Evolutionary conservation across 306 rosid genomes (phyloP).

Genomic region (Cyamopsis tetragonoloba): DNA sequence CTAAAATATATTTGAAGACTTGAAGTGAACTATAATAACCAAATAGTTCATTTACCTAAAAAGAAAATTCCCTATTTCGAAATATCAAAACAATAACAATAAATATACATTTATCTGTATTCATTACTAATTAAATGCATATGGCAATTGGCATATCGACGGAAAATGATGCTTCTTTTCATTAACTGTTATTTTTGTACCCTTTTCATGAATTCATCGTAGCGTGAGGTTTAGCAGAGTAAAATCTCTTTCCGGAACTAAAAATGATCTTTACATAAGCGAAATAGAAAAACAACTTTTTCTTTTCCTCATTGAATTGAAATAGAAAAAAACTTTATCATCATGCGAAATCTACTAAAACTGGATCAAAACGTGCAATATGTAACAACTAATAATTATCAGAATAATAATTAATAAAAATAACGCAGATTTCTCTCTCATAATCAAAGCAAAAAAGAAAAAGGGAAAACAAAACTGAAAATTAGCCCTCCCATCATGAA

Average conservation of each 20-base stretch:
- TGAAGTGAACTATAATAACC: too few relatives aligned
- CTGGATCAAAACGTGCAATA: background rate
- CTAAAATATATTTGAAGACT: too few relatives aligned
- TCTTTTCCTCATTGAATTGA: too few relatives aligned
- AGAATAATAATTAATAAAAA: background rate
- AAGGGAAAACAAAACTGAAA: background rate
- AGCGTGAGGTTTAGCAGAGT: background rate
- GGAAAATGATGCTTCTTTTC: conserved; percentile 1
- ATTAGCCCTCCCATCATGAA: background rate
- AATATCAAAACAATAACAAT: too few relatives aligned
- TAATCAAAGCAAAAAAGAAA: background rate
- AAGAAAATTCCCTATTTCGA: too few relatives aligned
- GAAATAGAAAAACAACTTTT: background rate
- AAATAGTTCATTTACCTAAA: too few relatives aligned
- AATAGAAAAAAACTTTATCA: background rate
- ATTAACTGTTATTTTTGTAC: background rate
- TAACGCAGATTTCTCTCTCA: background rate
- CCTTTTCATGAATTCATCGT: background rate
- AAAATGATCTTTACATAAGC: background rate
- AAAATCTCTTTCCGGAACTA: background rate
- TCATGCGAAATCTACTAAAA: background rate
- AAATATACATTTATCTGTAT: too few relatives aligned
- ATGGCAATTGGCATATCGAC: background rate
- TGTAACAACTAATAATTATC: background rate
- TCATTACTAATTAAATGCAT: background rate